Evolutionary conservation across 805 yeast species (phyloP).

Genomic region (Metschnikowia lachancei): DNA sequence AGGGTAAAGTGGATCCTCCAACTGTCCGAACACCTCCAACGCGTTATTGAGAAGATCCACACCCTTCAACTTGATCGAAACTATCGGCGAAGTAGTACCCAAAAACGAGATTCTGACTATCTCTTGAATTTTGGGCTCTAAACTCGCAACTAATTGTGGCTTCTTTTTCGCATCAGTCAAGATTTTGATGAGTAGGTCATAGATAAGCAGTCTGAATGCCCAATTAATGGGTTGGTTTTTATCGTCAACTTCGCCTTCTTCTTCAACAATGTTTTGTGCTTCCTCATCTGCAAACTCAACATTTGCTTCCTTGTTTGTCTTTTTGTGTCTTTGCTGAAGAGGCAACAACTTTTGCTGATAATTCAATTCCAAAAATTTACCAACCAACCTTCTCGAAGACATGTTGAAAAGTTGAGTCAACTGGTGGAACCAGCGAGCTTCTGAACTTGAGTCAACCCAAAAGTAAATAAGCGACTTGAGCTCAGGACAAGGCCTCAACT

Average conservation of each 20-base stretch:
- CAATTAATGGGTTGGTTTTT: slow-evolving; percentile 57
- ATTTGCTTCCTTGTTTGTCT: slow-evolving; percentile 18
- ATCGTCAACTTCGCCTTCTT: slow-evolving; percentile 32
- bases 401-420: slow-evolving; percentile 49
- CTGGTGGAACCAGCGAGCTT: slow-evolving; percentile 56
- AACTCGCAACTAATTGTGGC: slow-evolving; percentile 34
- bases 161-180: slow-evolving; percentile 41
- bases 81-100: slow-evolving; percentile 72
- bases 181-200: slow-evolving; percentile 45
- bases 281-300: slow-evolving; percentile 42
- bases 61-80: slow-evolving; percentile 61
- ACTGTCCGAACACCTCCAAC: slow-evolving; percentile 55
- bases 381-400: slow-evolving; percentile 42
- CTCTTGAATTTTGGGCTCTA: slow-evolving; percentile 53
- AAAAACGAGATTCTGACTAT: slow-evolving; percentile 75
- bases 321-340: slow-evolving; percentile 41
- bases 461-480: slow-evolving; percentile 47
- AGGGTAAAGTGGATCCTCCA: slow-evolving; percentile 70
- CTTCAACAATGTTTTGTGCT: slow-evolving; percentile 38
- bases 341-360: slow-evolving; percentile 42
- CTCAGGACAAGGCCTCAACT: slow-evolving; percentile 45
- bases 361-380: slow-evolving; percentile 37
- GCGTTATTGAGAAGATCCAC: slow-evolving; percentile 62
- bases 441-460: slow-evolving; percentile 57
- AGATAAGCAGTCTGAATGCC: slow-evolving; percentile 51